Evolutionary conservation across 1,284 basidiomycete species (phyloP).

Genomic region (Moesziomyces globuligerus): DNA sequence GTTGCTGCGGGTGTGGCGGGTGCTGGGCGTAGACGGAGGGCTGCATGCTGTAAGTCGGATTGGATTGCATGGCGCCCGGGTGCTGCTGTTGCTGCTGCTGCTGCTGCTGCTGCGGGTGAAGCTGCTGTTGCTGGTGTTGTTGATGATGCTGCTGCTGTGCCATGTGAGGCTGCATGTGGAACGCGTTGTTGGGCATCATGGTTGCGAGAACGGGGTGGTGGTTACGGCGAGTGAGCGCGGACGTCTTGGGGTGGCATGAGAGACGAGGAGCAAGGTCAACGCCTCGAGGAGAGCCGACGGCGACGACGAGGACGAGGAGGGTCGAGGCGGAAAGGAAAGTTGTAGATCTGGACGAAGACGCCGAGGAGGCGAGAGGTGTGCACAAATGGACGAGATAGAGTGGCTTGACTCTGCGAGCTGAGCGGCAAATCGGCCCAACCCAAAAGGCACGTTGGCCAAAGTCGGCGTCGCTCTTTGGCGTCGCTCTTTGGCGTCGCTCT

Average conservation of each 20-base stretch:
- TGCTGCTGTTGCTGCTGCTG: slow-evolving; percentile 25
- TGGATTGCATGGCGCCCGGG: slow-evolving; percentile 1
- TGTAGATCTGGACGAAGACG: too few species aligned
- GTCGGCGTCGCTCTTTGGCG: too few species aligned
- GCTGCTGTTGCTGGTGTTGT: slow-evolving; percentile 22
- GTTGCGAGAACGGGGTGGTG: neutral
- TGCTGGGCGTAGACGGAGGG: slow-evolving; percentile 2
- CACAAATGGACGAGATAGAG: too few species aligned
- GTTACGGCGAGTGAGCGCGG: neutral
- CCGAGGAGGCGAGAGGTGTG: too few species aligned
- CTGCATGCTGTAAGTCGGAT: neutral
- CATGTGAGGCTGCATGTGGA: slow-evolving; percentile 36
- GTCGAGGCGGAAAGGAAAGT: neutral
- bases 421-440: too few species aligned
- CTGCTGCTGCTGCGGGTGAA: slow-evolving; percentile 20
- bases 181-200: slow-evolving; percentile 46
- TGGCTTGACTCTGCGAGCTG: too few species aligned
- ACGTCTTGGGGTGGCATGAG: neutral
- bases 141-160: slow-evolving; percentile 32
- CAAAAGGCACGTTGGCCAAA: too few species aligned
- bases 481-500: too few species aligned
- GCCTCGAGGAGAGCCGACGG: neutral
- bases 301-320: too few species aligned
- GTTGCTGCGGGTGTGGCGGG: slow-evolving; percentile 3
- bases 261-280: neutral